phyloP scores from a whole-genome alignment of 495 filamentous ascomycete genomes.

The Tuber borchii region DNA sequence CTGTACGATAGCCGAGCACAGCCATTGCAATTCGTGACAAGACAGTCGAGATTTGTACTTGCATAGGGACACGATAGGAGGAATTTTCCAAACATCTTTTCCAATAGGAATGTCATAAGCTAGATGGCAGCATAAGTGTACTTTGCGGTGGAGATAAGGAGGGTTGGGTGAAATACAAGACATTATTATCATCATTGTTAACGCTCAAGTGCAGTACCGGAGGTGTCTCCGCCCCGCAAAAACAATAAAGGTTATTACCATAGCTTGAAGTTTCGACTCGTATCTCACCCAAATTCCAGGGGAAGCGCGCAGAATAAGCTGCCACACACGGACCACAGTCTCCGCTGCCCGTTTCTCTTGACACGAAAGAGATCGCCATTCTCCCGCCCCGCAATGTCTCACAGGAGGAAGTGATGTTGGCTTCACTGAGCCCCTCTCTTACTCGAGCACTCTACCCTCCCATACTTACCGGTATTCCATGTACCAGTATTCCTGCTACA shows the following conservation, averaged over 20 bases:
- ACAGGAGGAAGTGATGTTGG: neutral
- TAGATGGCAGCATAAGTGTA: neutral
- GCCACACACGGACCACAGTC: neutral
- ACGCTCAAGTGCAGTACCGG: neutral
- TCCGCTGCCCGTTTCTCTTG: neutral
- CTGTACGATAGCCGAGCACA: neutral
- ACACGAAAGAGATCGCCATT: neutral
- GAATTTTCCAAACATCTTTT: neutral
- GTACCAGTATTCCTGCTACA: neutral
- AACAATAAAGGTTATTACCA: neutral
- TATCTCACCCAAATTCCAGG: neutral
- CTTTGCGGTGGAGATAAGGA: neutral
- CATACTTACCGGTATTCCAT: neutral
- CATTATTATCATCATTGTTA: neutral
- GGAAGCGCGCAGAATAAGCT: neutral
- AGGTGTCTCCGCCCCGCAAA: neutral
- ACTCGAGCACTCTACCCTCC: neutral
- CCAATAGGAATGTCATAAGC: neutral
- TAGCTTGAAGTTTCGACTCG: neutral
- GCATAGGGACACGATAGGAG: neutral
- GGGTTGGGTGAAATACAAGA: neutral
- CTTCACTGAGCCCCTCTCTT: neutral
- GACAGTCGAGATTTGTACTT: neutral
- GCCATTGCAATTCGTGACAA: neutral
- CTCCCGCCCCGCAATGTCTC: neutral